Conservation (phyloP, 163 green algal species). For the Botryococcus braunii region DNA sequence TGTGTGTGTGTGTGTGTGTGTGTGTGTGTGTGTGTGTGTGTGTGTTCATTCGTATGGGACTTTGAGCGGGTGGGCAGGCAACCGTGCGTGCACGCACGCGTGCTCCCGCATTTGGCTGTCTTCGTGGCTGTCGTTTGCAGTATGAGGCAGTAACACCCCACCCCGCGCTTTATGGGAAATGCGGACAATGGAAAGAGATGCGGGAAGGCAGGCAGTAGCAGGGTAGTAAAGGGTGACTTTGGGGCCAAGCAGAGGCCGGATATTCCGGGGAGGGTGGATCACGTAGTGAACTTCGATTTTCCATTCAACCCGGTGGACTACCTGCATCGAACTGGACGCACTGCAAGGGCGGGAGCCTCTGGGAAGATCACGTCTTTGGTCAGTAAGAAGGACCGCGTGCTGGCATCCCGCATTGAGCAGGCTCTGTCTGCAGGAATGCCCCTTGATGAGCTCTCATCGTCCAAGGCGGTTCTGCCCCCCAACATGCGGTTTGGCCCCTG, state of each 20-base stretch:
- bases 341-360: constrained; percentile 59
- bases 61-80: too few species aligned
- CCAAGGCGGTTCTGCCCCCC: constrained; percentile 24
- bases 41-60: too few species aligned
- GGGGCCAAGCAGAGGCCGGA: constrained; percentile 53
- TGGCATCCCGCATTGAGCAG: constrained; percentile 72
- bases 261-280: constrained; percentile 75
- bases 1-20: too few species aligned
- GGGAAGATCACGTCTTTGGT: constrained; percentile 79
- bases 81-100: too few species aligned
- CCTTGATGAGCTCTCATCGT: constrained; percentile 59
- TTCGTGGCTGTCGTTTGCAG: too few species aligned
- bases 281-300: constrained; percentile 99
- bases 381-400: constrained; percentile 58
- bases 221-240: too few species aligned
- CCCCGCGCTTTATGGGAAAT: too few species aligned
- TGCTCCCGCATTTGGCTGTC: too few species aligned
- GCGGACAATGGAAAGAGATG: too few species aligned
- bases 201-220: too few species aligned
- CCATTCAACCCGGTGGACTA: constrained; percentile 85
- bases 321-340: constrained; percentile 84
- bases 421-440: constrained; percentile 57
- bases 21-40: too few species aligned
- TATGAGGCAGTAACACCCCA: too few species aligned
- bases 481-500: constrained; percentile 27